Evolutionary conservation across 2,329 filamentous ascomycete genomes (phyloP).

Genomic region (Corynespora cassiicola): DNA sequence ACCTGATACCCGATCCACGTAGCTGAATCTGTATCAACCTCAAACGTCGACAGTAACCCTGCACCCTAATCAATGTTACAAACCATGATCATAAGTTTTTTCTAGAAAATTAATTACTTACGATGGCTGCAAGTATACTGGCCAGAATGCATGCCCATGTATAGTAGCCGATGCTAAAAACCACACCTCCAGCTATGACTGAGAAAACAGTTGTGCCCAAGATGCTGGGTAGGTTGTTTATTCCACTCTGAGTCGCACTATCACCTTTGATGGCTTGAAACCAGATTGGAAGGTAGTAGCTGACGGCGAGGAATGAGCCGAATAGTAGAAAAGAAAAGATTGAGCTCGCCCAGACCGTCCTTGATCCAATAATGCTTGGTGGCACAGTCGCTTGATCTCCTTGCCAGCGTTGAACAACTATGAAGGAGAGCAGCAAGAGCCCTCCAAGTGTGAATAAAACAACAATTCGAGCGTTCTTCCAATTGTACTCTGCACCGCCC

Average conservation of each 20-base stretch:
- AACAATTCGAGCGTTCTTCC: constrained; percentile 19
- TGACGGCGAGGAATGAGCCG: constrained; percentile 33
- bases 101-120: too few species aligned
- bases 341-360: constrained; percentile 33
- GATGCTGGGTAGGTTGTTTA: constrained; percentile 6
- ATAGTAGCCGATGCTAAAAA: constrained; percentile 4
- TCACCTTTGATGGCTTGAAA: constrained; percentile 45
- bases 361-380: constrained; percentile 39
- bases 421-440: constrained; percentile 13
- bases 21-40: constrained; percentile 36
- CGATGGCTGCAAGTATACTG: neutral
- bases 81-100: too few species aligned
- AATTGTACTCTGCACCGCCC: constrained; percentile 19
- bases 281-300: constrained; percentile 48
- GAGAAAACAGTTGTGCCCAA: constrained; percentile 5
- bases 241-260: constrained; percentile 6
- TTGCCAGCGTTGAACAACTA: constrained; percentile 8
- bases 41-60: constrained; percentile 51
- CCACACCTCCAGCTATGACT: neutral
- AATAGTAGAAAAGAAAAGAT: constrained; percentile 31
- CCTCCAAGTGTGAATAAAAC: constrained; percentile 16
- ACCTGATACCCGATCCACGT: constrained; percentile 57
- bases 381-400: constrained; percentile 33
- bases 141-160: constrained; percentile 1
- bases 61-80: constrained; percentile 19